Base-by-base conservation (phyloP, 2,329 filamentous ascomycete species). In the Alternaria infectoria region DNA sequence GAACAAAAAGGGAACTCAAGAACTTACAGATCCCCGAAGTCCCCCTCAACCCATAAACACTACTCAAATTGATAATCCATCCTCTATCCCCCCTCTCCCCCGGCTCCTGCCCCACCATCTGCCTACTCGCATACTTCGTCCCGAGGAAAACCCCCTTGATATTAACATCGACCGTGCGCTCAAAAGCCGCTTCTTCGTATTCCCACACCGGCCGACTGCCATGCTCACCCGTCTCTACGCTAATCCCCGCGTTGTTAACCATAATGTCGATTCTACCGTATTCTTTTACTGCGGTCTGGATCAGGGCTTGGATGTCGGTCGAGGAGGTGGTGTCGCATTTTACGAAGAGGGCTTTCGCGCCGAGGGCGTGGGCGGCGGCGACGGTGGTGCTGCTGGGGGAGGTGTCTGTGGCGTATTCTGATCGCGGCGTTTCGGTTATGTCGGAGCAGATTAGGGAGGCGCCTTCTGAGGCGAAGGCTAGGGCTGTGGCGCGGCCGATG, bases 31-130 rank as follows among this genome's bases (percentile, higher is more conserved):
- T 50, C 7, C 47, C 56, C 5, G 61, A 40, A 66, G 72, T 2
- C 66, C 61, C 82, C 6, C 84, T 76, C 17, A 86, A 54, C 11
- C 85, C 85, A 49, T 81, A 81, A 67, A 88, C 83, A 58, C 81
- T 85, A 0, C 85, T 79, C 2, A 87, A 75, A 69, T 89, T 89
- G 62, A 88, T 79, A 67, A 89, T 88, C 68, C 80, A 79, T 4
- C 86, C 87, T 30, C 86, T 75, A 57, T 79, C 75, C 12, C 74
- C 74, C 26, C 46, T 69, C 19, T 66, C 23, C 5, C 77, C 72
- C 0, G 77, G 79, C 0, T 81, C 75, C 64, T 88, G 86, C 7
- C 76, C 74, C 11, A 86, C 73, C 84, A 88, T 87, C 64, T 86
- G 85, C 1, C 62, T 59, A 2, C 79, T 73, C 2, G 82, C 82